Evolutionary conservation across 2,329 filamentous ascomycete species (phyloP).

Genomic region (Diaporthe australafricana): DNA sequence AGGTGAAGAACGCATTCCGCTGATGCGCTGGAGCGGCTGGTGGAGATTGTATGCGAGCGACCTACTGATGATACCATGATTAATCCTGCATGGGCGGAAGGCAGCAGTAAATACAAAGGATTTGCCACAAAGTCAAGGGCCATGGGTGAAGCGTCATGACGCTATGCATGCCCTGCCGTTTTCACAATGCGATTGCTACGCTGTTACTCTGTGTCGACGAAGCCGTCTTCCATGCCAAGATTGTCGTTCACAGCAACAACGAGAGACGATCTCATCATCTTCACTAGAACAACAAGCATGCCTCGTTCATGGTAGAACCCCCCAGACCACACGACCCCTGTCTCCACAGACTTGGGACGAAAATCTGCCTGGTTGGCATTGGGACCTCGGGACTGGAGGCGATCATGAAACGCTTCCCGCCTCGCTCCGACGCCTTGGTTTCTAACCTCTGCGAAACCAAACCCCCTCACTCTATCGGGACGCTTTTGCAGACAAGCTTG

Average conservation of each 20-base stretch:
- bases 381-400: conserved; percentile 14
- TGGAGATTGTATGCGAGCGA: neutral
- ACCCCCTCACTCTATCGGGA: conserved; percentile 10
- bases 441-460: conserved; percentile 30
- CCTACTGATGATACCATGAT: conserved; percentile 20
- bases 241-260: neutral
- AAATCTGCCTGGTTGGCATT: conserved; percentile 2
- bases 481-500: conserved; percentile 24
- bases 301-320: neutral
- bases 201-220: neutral
- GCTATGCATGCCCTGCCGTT: neutral
- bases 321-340: neutral
- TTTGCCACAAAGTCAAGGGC: neutral
- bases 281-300: neutral
- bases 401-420: conserved; percentile 29
- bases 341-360: conserved; percentile 9
- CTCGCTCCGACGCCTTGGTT: conserved; percentile 13
- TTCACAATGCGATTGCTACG: neutral
- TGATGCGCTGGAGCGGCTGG: conserved; percentile 16
- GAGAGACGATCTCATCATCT: neutral
- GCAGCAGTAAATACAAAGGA: conserved; percentile 1
- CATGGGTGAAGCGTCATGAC: neutral
- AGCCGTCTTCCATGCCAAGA: neutral
- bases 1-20: conserved; percentile 70
- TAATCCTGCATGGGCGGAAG: conserved; percentile 8